Evolutionary conservation across 2,329 filamentous ascomycete genomes (phyloP), one percentile per base, ranked within the genome.

Genomic region (Talaromyces sp.): DNA sequence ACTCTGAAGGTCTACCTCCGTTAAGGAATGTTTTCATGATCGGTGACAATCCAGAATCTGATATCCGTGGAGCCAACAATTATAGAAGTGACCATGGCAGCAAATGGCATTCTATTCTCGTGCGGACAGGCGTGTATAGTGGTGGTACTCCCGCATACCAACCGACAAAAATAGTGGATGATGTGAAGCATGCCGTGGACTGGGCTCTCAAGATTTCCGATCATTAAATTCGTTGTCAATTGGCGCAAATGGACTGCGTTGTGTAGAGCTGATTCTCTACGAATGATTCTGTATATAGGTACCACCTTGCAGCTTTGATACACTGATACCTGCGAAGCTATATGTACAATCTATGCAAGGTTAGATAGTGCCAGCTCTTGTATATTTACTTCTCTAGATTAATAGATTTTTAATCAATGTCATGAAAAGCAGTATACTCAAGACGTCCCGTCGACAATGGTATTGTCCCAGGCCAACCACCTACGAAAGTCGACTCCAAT

Each of bases 11-110:
- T 35, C 64, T 77, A 2, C 76, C 72, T 22, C 83, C 84, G n/a
- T 77, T 97, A 63, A 82, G 83, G 71, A 85, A 84, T 50, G 93
- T 98, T 11, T 98, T 96, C 78, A 98, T 98, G 94, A 86, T 98
- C 48, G 95, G 95, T 6, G 91, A 94, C 73, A 94, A 94, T 72
- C 90, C 91, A 5, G 92, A 92, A 73, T 95, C 90, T 70, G 95
- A 99, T 75, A 97, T 99, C 69, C 82, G 87, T 5, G 95, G 95
- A 6, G 93, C 92, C 22, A 96, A 96, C 74, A 84, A 85, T 54
- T 97, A 90, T 73, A 73, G 80, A 52, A 91, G 89, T 67, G 80
- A 83, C 3, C 78, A 84, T 64, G 89, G 88, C 9, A 90, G 87
- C n/a, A 82, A 87, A 65, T 97, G 93, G 93, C 80, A 83, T 47